Evolutionary conservation across 2,329 filamentous ascomycete species (phyloP).

Genomic region (Calonectria pteridis): DNA sequence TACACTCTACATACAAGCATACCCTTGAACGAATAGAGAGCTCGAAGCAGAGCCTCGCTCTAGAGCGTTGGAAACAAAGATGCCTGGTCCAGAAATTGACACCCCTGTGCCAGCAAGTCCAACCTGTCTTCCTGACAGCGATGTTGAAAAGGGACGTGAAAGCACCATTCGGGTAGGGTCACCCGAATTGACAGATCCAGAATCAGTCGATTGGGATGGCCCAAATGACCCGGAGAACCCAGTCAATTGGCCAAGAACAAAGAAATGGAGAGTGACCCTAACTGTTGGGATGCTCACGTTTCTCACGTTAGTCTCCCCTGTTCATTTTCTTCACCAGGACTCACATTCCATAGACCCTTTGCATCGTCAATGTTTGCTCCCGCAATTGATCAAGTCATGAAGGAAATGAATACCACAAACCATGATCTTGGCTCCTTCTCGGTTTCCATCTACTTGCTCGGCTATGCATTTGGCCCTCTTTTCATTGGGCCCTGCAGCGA

Average conservation of each 20-base stretch:
- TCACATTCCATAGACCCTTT: conserved; percentile 22
- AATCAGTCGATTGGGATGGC: conserved; percentile 21
- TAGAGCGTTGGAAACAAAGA: neutral
- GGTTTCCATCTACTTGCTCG: conserved; percentile 54
- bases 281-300: conserved; percentile 24
- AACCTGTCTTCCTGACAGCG: neutral
- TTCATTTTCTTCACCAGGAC: neutral
- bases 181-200: neutral
- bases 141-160: neutral
- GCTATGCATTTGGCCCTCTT: conserved; percentile 62
- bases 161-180: neutral
- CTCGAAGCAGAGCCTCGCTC: neutral
- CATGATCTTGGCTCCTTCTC: conserved; percentile 43
- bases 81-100: neutral
- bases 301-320: conserved; percentile 20
- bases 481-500: conserved; percentile 64
- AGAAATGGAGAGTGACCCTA: conserved; percentile 28
- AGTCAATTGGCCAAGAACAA: conserved; percentile 27
- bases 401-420: conserved; percentile 27
- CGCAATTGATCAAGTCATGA: conserved; percentile 25
- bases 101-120: neutral
- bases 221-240: conserved; percentile 29
- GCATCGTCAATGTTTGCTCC: conserved; percentile 33
- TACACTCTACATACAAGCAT: no score
- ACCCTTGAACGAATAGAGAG: neutral